These are phyloP conservation scores for Beauveria asiatica DNA, from an alignment of 2,329 filamentous ascomycete species.

Conservation along the genomic window DNA sequence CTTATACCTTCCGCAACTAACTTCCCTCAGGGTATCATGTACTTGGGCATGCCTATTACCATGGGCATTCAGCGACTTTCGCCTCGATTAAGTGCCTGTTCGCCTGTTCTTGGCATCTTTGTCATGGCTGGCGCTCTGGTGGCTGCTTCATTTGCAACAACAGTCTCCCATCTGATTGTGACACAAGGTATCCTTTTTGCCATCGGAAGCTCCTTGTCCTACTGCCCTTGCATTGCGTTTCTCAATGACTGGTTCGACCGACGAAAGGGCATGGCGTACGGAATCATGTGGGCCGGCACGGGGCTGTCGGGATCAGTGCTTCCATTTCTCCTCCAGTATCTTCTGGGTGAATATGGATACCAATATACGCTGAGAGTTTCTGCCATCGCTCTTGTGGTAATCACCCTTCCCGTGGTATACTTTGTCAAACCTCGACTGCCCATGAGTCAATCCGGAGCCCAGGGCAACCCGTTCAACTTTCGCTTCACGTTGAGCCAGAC, in stretches of 20 bases:
- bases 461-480: constrained; percentile 26
- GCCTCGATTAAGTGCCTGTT: constrained; percentile 28
- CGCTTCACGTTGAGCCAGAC: constrained; percentile 40
- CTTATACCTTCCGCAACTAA: background rate
- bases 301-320: constrained; percentile 37
- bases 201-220: constrained; percentile 41
- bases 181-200: constrained; percentile 52
- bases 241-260: constrained; percentile 48
- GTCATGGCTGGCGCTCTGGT: constrained; percentile 39
- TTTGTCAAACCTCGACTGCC: constrained; percentile 42
- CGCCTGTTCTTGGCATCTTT: constrained; percentile 32
- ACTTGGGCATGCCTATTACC: constrained; percentile 37
- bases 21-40: constrained; percentile 35
- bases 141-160: constrained; percentile 39
- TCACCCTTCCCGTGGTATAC: constrained; percentile 42
- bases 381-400: constrained; percentile 35
- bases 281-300: constrained; percentile 44
- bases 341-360: constrained; percentile 37
- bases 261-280: constrained; percentile 46
- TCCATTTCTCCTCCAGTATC: constrained; percentile 35
- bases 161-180: constrained; percentile 40
- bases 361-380: constrained; percentile 38
- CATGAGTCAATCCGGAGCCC: constrained; percentile 22
- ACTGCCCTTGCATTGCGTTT: constrained; percentile 43
- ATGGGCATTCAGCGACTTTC: constrained; percentile 35